Conservation (phyloP, 441 rosid genomes). For the Brassica hybrid region DNA sequence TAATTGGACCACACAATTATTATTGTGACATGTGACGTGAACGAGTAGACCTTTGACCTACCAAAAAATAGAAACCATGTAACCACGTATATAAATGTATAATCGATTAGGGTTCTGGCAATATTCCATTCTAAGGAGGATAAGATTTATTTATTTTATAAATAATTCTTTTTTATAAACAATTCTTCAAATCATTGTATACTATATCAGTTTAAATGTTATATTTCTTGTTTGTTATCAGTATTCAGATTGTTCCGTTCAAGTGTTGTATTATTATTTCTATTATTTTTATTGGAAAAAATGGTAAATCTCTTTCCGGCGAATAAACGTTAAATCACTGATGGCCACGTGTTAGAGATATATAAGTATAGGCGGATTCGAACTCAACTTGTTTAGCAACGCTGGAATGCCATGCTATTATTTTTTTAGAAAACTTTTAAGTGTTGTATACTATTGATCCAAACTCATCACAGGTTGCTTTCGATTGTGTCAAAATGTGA, state of each 20-base stretch:
- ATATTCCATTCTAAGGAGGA: slow-evolving; percentile 31
- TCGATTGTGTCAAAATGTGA: background rate
- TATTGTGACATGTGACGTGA: slow-evolving; percentile 44
- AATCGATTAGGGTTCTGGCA: slow-evolving; percentile 40
- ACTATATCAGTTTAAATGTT: background rate
- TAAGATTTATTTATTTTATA: slow-evolving; percentile 24
- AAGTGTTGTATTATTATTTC: background rate
- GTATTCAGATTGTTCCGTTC: slow-evolving; percentile 4
- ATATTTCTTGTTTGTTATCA: background rate
- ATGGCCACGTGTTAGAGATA: too few relatives aligned
- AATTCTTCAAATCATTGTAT: background rate
- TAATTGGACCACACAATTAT: slow-evolving; percentile 42
- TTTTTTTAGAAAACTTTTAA: background rate
- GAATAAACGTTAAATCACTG: too few relatives aligned
- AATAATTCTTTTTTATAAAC: background rate
- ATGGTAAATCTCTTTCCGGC: too few relatives aligned
- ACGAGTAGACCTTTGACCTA: slow-evolving; percentile 38
- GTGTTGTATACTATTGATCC: slow-evolving; percentile 19
- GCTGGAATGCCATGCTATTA: too few relatives aligned
- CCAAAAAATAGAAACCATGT: slow-evolving; percentile 36
- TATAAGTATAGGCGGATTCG: too few relatives aligned
- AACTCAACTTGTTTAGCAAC: too few relatives aligned
- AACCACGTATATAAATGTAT: slow-evolving; percentile 27
- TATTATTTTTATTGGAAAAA: too few relatives aligned
- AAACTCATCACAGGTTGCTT: background rate